Evolutionary conservation across 352 stramenopile genomes (phyloP), one percentile per base, ranked within the genome.

Genomic region (Phytopythium sindhum): DNA sequence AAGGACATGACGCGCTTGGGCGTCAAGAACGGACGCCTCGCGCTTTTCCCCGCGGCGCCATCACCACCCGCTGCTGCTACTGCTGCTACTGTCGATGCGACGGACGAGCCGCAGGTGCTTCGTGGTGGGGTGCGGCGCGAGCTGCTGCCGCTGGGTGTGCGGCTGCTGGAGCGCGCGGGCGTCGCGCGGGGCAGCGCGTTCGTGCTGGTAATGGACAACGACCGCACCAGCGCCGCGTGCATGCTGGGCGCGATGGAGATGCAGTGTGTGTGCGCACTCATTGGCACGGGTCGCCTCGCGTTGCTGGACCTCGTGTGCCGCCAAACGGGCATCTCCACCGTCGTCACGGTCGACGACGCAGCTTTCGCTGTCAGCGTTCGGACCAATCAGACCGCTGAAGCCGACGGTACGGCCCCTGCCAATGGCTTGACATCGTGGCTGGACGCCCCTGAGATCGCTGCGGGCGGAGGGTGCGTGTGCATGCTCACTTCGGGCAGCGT

Each of bases 401-500:
- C n/a, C 0, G n/a, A 29, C 57, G 64, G 56, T 3, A 47, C 62
- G 23, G 50, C 28, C 14, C 24, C 67, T 23, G 3, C 42, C 24
- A 45, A 42, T 11, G 31, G 45, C 3, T 9, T 57, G 0, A 39
- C 56, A 0, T 26, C 57, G 42, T 93, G 85, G 85, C 61, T 83
- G 1, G 19, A 61, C 28, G 65, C 84, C 2, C 11, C 58, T 0
- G 72, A 69, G 15, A 67, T 90, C 17, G 23, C 29, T 3, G 66
- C 63, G 9, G 73, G 65, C 9, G 81, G 77, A 6, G 55, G 55
- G 4, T 78, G 76, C 24, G 81, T 95, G 28, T 82, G 88, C 44
- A 82, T 96, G 73, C 80, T 96, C 48, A 96, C 88, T 29, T 96
- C 88, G 5, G 88, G 88, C 2, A 96, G 84, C 60, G 80, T 92